Evolutionary conservation across 2,329 filamentous ascomycete genomes (phyloP), one percentile per base, ranked within the genome.

Genomic region (Ilyonectria mors-panacis): DNA sequence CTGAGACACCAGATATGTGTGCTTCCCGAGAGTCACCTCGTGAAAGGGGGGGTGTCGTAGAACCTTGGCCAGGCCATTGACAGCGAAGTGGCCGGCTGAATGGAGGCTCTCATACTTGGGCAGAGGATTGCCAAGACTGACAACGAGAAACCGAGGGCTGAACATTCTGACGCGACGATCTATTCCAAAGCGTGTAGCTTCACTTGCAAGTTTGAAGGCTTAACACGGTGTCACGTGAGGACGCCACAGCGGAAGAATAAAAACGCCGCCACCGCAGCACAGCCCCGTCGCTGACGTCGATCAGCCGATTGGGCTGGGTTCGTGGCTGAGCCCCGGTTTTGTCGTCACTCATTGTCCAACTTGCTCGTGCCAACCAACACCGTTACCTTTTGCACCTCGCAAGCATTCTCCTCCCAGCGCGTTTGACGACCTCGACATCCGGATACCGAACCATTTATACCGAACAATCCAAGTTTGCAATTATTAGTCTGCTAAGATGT

Each of bases 81-180:
- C 88, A 51, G 94, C 88, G 63, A 90, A 88, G 83, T 98, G 95
- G 12, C 95, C 96, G 15, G 94, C 94, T 26, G 91, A 95, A 82
- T 98, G 96, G 8, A 95, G 90, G 21, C 93, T 97, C 70, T 92
- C 87, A 71, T 89, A 88, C 80, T 95, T 95, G 2, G 89, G 84
- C 7, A 87, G 85, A 7, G 93, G 94, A 75, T 98, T 98, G 73
- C 96, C 96, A 69, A 99, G 88, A 69, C 94, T 96, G 83, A 94
- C 88, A 75, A 98, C 86, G 63, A 98, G 89, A 73, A 97, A 89
- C 44, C 86, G 88, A 51, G 83, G 80, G 30, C 76, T 79, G 60
- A 81, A 80, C 76, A 81, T 81, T 51, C 53, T 76, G 68, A 64
- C 73, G 66, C 74, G 69, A 23, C 60, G 64, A 67, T 47, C 23